Percentiles rank a stretch among this genome's conserved stretches.
phyloP scores from a whole-genome alignment of 129 eudicot species.

The Gnaphalium uliginosum region DNA sequence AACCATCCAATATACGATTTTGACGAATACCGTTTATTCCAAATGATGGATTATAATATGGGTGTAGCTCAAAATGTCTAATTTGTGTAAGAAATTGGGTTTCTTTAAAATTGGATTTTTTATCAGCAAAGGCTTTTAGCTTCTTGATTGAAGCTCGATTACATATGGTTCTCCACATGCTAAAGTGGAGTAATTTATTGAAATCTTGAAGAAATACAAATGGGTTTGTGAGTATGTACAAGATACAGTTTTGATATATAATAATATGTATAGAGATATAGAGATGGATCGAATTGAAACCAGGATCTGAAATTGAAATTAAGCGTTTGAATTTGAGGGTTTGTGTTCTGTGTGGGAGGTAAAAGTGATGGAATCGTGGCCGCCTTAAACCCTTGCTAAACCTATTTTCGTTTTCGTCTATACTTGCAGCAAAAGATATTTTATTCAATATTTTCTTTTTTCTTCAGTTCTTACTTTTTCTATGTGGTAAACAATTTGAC shows the following conservation, averaged over 20 bases:
- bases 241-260: not conserved
- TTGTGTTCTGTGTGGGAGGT: slow-evolving; percentile 19
- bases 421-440: slow-evolving; percentile 3
- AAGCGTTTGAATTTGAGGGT: slow-evolving; percentile 2
- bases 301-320: slow-evolving; percentile 10
- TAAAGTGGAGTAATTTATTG: slow-evolving; percentile 24
- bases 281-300: slow-evolving; percentile 7
- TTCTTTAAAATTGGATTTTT: slow-evolving; percentile 20
- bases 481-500: too few relatives aligned
- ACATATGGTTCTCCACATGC: slow-evolving; percentile 69
- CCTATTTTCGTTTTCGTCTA: slow-evolving; percentile 24
- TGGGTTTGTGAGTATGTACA: slow-evolving; percentile 25
- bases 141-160: slow-evolving; percentile 57
- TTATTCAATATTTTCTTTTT: not conserved
- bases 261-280: not conserved
- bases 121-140: slow-evolving; percentile 41
- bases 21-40: slow-evolving; percentile 19
- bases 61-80: not conserved
- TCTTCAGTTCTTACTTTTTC: not conserved
- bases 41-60: slow-evolving; percentile 5
- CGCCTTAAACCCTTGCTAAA: slow-evolving; percentile 73
- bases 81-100: slow-evolving; percentile 21
- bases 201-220: not conserved
- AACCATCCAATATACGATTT: slow-evolving; percentile 16
- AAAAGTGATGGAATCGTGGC: slow-evolving; percentile 37